Evolutionary conservation across 1,139 yeast genomes (phyloP).

Genomic region (Kluyveromyces sp.): DNA sequence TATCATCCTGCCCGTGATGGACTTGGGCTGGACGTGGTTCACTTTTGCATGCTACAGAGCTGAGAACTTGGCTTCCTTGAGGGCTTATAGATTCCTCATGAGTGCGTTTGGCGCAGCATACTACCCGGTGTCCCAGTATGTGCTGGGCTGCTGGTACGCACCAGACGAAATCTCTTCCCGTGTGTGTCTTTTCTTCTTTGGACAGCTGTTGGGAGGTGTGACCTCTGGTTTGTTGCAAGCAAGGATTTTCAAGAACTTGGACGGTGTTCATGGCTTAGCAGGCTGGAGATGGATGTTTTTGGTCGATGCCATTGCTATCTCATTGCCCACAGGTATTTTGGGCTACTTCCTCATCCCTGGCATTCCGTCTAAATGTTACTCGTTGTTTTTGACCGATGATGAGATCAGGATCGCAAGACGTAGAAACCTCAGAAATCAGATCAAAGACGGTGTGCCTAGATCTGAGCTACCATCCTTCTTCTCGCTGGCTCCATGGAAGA

Average conservation of each 20-base stretch:
- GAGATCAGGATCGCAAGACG: slow-evolving; percentile 57
- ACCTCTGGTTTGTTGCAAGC: slow-evolving; percentile 55
- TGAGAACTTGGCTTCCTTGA: slow-evolving; percentile 41
- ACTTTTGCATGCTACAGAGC: slow-evolving; percentile 50
- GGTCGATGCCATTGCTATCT: slow-evolving; percentile 56
- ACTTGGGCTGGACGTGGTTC: slow-evolving; percentile 59
- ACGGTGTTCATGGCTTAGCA: slow-evolving; percentile 47
- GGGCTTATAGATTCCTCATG: slow-evolving; percentile 53
- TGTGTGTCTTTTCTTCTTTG: slow-evolving; percentile 36
- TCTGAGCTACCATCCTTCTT: slow-evolving; percentile 23
- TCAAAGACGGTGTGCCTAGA: slow-evolving; percentile 24
- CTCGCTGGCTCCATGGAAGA: slow-evolving; percentile 29
- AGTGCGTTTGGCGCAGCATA: slow-evolving; percentile 61
- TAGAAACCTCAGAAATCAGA: slow-evolving; percentile 40
- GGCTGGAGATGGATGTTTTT: slow-evolving; percentile 82
- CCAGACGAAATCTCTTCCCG: slow-evolving; percentile 47
- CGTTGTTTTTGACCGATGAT: slow-evolving; percentile 48
- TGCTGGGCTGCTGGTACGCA: slow-evolving; percentile 64
- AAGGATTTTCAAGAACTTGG: slow-evolving; percentile 43
- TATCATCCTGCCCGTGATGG: slow-evolving; percentile 48
- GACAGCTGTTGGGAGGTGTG: slow-evolving; percentile 50
- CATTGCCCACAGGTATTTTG: slow-evolving; percentile 47
- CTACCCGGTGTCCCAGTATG: slow-evolving; percentile 57
- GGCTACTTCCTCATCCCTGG: slow-evolving; percentile 65
- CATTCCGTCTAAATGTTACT: slow-evolving; percentile 49